Percentiles rank a stretch among this genome's conserved stretches.
Evolutionary conservation across 352 stramenopile genomes (phyloP).

Genomic region (Phytophthora quininea): DNA sequence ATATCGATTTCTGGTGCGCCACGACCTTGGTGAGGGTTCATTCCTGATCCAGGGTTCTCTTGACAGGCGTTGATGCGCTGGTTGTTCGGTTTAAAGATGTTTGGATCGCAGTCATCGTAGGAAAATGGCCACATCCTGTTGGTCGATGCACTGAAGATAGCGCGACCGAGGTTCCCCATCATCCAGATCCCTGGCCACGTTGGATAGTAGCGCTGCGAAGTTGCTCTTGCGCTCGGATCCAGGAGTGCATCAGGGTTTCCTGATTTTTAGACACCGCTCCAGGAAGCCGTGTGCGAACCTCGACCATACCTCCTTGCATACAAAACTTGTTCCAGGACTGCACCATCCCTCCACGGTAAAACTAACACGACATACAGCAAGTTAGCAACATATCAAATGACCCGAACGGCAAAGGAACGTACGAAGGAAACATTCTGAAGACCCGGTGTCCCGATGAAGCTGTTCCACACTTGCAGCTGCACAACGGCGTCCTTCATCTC

Average conservation of each 20-base stretch:
- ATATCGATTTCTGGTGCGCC: slow-evolving; percentile 95
- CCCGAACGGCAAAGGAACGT: slow-evolving; percentile 14
- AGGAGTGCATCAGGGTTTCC: slow-evolving; percentile 53
- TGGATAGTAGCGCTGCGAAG: slow-evolving; percentile 50
- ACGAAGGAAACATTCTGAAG: slow-evolving; percentile 51
- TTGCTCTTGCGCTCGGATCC: slow-evolving; percentile 31
- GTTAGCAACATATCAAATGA: slow-evolving; percentile 10
- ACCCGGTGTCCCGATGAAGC: slow-evolving; percentile 37
- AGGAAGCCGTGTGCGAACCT: slow-evolving; percentile 82
- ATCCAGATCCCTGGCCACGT: slow-evolving; percentile 95
- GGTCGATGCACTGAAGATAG: slow-evolving; percentile 91
- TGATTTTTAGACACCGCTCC: slow-evolving; percentile 51
- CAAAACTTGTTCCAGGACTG: slow-evolving; percentile 95
- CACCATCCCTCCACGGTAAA: slow-evolving; percentile 84
- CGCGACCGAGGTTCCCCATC: slow-evolving; percentile 92
- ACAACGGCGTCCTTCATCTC: slow-evolving; percentile 39
- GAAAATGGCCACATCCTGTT: slow-evolving; percentile 95
- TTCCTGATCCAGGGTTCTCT: slow-evolving; percentile 82
- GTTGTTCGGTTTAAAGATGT: slow-evolving; percentile 35
- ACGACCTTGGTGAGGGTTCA: slow-evolving; percentile 84
- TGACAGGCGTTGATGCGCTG: slow-evolving; percentile 88
- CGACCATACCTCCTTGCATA: slow-evolving; percentile 90
- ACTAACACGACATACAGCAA: slow-evolving; percentile 19
- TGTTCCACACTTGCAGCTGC: slow-evolving; percentile 52
- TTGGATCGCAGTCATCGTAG: slow-evolving; percentile 86